A percentile compares a stretch with the other conserved stretches of the same genome.
phyloP scores from a whole-genome alignment of 306 rosid species.

The Quercus rubra region DNA sequence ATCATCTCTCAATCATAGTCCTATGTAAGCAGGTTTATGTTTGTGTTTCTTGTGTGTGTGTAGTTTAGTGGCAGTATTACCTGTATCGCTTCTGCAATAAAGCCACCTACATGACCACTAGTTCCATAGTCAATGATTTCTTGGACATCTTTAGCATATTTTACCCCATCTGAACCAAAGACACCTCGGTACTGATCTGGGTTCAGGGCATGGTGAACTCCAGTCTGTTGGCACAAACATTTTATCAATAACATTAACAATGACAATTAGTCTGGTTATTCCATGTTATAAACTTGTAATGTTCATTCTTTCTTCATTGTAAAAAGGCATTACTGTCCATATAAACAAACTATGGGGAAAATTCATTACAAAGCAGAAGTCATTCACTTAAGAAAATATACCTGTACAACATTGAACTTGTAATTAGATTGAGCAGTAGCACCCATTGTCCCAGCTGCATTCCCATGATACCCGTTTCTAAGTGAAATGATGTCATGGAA shows the following conservation, averaged over 20 bases:
- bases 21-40: neutral
- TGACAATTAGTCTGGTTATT: neutral
- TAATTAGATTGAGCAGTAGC: slow-evolving; percentile 37
- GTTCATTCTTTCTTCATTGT: neutral
- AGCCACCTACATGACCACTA: slow-evolving; percentile 34
- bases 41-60: neutral
- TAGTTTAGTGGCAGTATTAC: slow-evolving; percentile 13
- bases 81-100: slow-evolving; percentile 47
- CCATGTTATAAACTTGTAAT: neutral
- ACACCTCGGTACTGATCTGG: slow-evolving; percentile 48
- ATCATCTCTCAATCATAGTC: neutral
- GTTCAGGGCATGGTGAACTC: slow-evolving; percentile 45
- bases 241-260: slow-evolving; percentile 2
- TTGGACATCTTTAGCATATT: slow-evolving; percentile 45
- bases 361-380: slow-evolving; percentile 9
- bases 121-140: slow-evolving; percentile 46
- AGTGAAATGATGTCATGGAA: slow-evolving; percentile 43
- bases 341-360: neutral
- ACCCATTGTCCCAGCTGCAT: slow-evolving; percentile 43
- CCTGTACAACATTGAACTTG: slow-evolving; percentile 46
- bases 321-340: neutral
- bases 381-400: neutral
- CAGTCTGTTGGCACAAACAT: slow-evolving; percentile 31
- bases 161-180: slow-evolving; percentile 40
- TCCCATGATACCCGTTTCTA: slow-evolving; percentile 52